Evolutionary conservation across 257 asterid genomes (phyloP).

Genomic region (Salvia splendens): DNA sequence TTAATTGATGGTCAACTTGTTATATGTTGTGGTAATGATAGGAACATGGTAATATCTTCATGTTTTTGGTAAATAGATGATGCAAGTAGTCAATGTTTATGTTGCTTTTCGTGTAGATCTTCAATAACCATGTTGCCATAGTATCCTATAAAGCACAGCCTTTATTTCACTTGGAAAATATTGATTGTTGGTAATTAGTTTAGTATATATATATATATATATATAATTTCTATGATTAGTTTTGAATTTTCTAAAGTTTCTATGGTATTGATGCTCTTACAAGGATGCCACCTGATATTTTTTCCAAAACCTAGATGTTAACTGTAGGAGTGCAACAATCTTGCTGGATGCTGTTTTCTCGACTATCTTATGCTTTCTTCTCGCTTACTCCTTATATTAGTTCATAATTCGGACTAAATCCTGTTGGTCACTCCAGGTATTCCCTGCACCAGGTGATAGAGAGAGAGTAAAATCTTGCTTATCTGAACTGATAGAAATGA

Average conservation of each 20-base stretch:
- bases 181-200: background rate
- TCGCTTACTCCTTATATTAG: constrained; percentile 1
- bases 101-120: background rate
- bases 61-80: background rate
- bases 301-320: background rate
- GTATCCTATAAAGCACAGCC: background rate
- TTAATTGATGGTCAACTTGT: background rate
- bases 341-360: constrained; percentile 10
- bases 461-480: constrained; percentile 87
- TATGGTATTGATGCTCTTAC: background rate
- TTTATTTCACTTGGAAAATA: background rate
- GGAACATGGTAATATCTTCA: background rate
- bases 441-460: constrained; percentile 77
- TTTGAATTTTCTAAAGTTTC: background rate
- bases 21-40: background rate
- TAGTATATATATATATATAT: no score
- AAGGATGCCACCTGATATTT: background rate
- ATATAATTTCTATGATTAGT: background rate
- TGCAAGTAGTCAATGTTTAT: background rate
- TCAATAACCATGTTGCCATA: background rate
- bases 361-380: constrained; percentile 8
- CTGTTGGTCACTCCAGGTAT: constrained; percentile 50
- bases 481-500: constrained; percentile 83
- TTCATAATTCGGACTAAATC: constrained; percentile 15
- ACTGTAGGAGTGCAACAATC: constrained; percentile 2